Base-by-base conservation (phyloP, 257 asterid genomes). In the Lycium ferocissimum region DNA sequence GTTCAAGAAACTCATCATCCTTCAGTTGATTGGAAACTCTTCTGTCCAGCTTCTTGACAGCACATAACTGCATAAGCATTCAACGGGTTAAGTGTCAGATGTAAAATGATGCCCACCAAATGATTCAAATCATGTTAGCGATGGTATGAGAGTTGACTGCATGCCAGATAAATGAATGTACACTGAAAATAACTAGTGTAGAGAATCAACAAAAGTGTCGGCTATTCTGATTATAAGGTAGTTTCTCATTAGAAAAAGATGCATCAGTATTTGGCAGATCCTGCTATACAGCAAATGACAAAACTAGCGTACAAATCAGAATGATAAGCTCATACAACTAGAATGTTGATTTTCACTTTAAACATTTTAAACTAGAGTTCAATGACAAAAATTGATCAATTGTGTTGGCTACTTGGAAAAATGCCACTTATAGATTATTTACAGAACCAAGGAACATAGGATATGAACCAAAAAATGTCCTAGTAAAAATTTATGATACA, bases 1-100 rank as follows among this genome's bases (percentile, higher is more conserved):
- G 88, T 85, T 95, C 98, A 67, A 96, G 91, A 89, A 95, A 96
- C 84, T 93, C 97, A 47, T 93, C 93, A 47, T 96, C 98, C 91
- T 92, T 95, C 83, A 88, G 92, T 84, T 94, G 99, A 85, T 89
- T 90, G 79, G 93, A 91, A 85, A 94, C 92, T 89, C 92, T 92
- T 88, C 82, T 93, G 86, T 96, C 98, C 93, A 96, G 91, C 89
- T 94, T 96, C 91, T 96, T 96, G 84, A 96, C 83, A 13, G 98
- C 99, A 83, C 93, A 89, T 49, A 95, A 91, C 99, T 96, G 87
- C 90, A 89, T 43, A 81, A 83, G 71, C 88, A 88, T 59, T 38
- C 73, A 76, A 84, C 63, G 76, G 58, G 83, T 62, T 73, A 85
- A 84, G 70, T 22, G 54, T 37, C 61, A 18, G 57, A 70, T 53